Evolutionary conservation across 805 yeast genomes (phyloP), one percentile per base, ranked within the genome.

Genomic region (Hermanozyma aechmeae): DNA sequence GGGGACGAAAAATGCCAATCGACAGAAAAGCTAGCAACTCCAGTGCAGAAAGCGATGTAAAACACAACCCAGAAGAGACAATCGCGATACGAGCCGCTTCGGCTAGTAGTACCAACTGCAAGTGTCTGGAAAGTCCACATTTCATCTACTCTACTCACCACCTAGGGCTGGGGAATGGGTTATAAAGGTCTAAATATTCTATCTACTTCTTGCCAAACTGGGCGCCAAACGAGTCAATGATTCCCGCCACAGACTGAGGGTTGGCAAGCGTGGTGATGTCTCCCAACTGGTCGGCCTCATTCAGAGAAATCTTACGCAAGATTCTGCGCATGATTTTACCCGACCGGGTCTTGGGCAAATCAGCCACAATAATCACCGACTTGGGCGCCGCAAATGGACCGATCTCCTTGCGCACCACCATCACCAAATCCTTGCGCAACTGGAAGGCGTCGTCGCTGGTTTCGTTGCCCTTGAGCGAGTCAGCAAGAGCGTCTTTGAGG

Each of bases 301-400:
- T 68, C 27, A 85, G 78, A 28, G 78, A 61, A 36, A 80, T 65
- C 63, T 80, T 80, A 61, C 92, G 73, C 55, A 80, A 68, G 48
- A 80, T 79, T 63, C 92, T 71, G 71, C 92, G 76, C 92, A 80
- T 80, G 44, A 80, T 80, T 63, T 80, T 80, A 50, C 92, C 92
- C 4, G 86, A 78, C 65, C 92, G 75, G 9, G 92, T 80, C 68
- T 80, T 80, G 48, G 92, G 92, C 54, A 80, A 72, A 52, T 80
- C 92, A 45, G 71, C 72, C 29, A 80, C 89, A 31, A 80, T 55
- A 25, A 80, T 65, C 37, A 81, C 77, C 26, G 74, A 55, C 58
- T 80, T 80, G 40, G 92, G 92, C 25, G 89, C 85, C 22, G 92
- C 92, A 58, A 80, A 80, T 32, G 92, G 89, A 18, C 92, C 92